A percentile compares a stretch with the other conserved stretches of the same genome.
These are phyloP conservation scores for Cytospora mali DNA, from an alignment of 2,329 filamentous ascomycete genomes.

Conservation along the genomic window DNA sequence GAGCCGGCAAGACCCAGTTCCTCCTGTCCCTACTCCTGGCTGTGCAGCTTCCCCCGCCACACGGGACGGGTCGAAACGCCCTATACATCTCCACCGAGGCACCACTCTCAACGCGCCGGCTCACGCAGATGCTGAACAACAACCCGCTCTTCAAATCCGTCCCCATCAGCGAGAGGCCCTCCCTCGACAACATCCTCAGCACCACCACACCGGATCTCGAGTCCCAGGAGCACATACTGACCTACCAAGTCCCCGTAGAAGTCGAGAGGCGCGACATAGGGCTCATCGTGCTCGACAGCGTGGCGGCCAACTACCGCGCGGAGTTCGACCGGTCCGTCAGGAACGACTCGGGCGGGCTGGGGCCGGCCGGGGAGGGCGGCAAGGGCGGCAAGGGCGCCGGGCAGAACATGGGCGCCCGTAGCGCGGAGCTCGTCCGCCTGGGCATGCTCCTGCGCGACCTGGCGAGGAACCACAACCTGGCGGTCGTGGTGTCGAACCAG, in stretches of 20 bases:
- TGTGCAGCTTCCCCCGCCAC: constrained; percentile 76
- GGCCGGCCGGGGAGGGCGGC: constrained; percentile 31
- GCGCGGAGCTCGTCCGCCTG: constrained; percentile 74
- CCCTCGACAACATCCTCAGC: constrained; percentile 75
- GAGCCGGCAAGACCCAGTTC: constrained; percentile 93
- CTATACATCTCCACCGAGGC: constrained; percentile 96
- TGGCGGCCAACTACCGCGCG: constrained; percentile 93
- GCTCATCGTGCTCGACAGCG: constrained; percentile 84
- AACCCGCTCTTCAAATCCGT: constrained; percentile 60
- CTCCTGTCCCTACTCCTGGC: constrained; percentile 83
- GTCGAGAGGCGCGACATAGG: constrained; percentile 76
- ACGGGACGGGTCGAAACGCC: constrained; percentile 71
- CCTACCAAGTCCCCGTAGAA: constrained; percentile 87
- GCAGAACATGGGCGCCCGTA: constrained; percentile 71
- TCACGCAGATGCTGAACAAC: constrained; percentile 73
- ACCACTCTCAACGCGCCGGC: constrained; percentile 76
- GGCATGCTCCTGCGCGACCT: constrained; percentile 76
- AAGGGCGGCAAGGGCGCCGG: constrained; percentile 39
- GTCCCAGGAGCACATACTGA: constrained; percentile 91
- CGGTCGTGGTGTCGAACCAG: constrained; percentile 92
- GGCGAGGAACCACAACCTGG: constrained; percentile 73
- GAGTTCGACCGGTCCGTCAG: constrained; percentile 69
- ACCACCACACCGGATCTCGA: constrained; percentile 88
- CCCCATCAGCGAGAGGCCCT: constrained; percentile 48
- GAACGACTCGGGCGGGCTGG: constrained; percentile 24